Conservation (phyloP, 192 early-diverging fungal species). For the Rhizoclosmatium globosum region DNA sequence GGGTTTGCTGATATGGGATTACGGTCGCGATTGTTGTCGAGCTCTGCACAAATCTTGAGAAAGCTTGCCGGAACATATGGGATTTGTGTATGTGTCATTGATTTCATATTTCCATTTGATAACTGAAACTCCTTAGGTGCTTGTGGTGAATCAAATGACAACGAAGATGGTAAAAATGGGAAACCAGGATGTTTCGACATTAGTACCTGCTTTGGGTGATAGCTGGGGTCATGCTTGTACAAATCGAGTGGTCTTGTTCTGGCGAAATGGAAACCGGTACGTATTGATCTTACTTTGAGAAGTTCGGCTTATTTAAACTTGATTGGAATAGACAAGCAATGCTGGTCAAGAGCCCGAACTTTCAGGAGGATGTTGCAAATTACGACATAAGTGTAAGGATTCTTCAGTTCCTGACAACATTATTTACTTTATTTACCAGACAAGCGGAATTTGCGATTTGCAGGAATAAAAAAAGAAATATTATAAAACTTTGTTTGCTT, state of each 20-base stretch:
- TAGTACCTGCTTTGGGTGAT: constrained; percentile 54
- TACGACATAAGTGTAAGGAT: constrained; percentile 40
- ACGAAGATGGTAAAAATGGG: constrained; percentile 37
- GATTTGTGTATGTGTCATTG: constrained; percentile 27
- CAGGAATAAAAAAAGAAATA: too few species aligned
- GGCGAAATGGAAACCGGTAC: constrained; percentile 41
- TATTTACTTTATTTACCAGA: too few species aligned
- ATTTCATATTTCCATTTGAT: not conserved
- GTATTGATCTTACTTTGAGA: not conserved
- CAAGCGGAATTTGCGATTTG: too few species aligned
- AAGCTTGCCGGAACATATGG: constrained; percentile 37
- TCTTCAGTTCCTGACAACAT: too few species aligned
- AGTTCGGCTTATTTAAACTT: not conserved
- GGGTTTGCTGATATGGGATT: constrained; percentile 46
- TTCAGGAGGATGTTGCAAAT: constrained; percentile 31
- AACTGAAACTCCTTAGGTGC: constrained; percentile 24
- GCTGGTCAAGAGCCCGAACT: constrained; percentile 47
- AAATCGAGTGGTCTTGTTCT: constrained; percentile 48
- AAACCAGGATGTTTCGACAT: constrained; percentile 16
- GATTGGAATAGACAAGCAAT: constrained; percentile 34
- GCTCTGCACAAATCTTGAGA: constrained; percentile 44
- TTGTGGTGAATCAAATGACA: constrained; percentile 55
- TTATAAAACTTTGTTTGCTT: too few species aligned
- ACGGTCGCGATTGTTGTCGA: constrained; percentile 45
- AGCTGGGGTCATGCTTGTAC: constrained; percentile 56